Conservation (phyloP, 805 yeast genomes). For the Candida multigemmis region DNA sequence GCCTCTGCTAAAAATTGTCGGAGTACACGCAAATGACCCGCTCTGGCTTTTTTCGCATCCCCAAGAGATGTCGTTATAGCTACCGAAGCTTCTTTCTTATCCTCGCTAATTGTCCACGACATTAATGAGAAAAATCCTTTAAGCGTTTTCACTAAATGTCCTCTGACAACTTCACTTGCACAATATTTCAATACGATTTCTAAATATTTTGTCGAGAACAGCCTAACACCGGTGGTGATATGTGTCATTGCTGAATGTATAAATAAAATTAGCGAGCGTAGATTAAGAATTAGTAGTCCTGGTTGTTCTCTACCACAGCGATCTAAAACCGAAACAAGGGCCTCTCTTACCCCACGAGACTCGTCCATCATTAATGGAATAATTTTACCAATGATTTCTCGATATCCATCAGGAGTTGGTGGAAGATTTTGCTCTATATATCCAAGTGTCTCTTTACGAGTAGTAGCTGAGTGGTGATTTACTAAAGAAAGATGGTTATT, state of each 20-base stretch:
- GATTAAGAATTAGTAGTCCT: slow-evolving; percentile 51
- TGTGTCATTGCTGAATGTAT: slow-evolving; percentile 92
- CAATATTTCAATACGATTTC: no score
- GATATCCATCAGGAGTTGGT: slow-evolving; percentile 40
- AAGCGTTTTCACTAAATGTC: slow-evolving; percentile 66
- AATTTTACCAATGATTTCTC: slow-evolving; percentile 46
- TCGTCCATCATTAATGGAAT: slow-evolving; percentile 62
- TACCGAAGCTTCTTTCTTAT: slow-evolving; percentile 25
- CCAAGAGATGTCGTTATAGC: no score
- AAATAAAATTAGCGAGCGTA: slow-evolving; percentile 55
- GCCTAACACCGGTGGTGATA: slow-evolving; percentile 65
- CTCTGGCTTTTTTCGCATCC: no score
- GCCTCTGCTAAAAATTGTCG: no score
- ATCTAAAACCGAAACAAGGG: slow-evolving; percentile 38
- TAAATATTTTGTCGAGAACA: slow-evolving; percentile 65
- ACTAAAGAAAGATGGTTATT: slow-evolving; percentile 57
- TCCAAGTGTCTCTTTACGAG: slow-evolving; percentile 63
- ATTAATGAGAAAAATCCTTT: slow-evolving; percentile 59
- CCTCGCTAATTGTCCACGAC: slow-evolving; percentile 56
- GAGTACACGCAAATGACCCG: no score
- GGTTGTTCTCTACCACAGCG: slow-evolving; percentile 42
- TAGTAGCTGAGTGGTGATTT: slow-evolving; percentile 62
- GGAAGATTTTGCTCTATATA: slow-evolving; percentile 46
- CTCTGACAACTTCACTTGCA: no score
- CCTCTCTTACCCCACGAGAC: slow-evolving; percentile 54